Conservation (phyloP, 139 green algal genomes). For the Closterium sp. region DNA sequence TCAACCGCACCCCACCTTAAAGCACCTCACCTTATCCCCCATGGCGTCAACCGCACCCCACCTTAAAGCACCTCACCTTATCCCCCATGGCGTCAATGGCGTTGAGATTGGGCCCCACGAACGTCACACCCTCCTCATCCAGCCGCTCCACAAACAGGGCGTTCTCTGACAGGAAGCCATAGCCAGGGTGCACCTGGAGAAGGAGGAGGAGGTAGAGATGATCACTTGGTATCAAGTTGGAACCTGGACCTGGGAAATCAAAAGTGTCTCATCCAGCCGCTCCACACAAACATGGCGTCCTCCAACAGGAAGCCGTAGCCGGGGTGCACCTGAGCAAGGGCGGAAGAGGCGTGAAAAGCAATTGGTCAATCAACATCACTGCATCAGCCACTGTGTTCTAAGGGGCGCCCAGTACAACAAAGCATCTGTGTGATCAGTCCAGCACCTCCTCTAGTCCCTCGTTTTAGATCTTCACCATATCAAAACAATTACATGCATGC, state of each 20-base stretch:
- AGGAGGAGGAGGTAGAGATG: neutral
- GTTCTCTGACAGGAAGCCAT: conserved; percentile 75
- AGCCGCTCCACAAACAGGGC: conserved; percentile 76
- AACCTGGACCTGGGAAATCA: too few relatives aligned
- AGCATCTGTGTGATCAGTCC: conserved; percentile 60
- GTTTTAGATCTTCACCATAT: conserved; percentile 59
- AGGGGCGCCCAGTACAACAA: conserved; percentile 64
- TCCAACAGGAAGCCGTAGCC: conserved; percentile 74
- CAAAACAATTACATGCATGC: too few relatives aligned
- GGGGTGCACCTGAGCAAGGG: conserved; percentile 83
- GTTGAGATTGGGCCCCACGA: conserved; percentile 50
- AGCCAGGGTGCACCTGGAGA: conserved; percentile 91
- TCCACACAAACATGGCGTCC: conserved; percentile 82
- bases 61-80: conserved; percentile 60
- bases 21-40: neutral
- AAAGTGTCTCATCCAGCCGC: conserved; percentile 62
- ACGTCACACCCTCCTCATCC: conserved; percentile 71
- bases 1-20: neutral
- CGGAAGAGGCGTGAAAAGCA: too few relatives aligned
- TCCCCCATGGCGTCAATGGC: conserved; percentile 61
- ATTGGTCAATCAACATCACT: conserved; percentile 49
- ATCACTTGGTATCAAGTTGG: too few relatives aligned
- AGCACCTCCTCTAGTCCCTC: too few relatives aligned
- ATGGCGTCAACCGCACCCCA: neutral
- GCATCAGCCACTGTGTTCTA: conserved; percentile 59